Evolutionary conservation across 2,329 filamentous ascomycete genomes (phyloP).

Genomic region (Pestalotiopsis sp.): DNA sequence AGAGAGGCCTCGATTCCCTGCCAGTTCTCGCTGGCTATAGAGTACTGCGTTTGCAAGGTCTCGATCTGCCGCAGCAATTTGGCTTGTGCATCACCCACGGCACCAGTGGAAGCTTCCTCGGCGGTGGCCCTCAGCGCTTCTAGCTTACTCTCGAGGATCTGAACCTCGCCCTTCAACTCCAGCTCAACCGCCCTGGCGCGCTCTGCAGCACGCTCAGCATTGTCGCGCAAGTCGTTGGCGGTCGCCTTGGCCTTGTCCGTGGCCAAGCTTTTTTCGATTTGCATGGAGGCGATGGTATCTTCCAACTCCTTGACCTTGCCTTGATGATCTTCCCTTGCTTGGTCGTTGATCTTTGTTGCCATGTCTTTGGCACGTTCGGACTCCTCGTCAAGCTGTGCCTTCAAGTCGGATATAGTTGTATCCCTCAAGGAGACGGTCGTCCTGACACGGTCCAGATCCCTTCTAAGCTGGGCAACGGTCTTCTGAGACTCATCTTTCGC

Average conservation of each 20-base stretch:
- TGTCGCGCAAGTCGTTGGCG: constrained; percentile 72
- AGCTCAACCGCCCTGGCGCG: constrained; percentile 68
- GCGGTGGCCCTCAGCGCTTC: constrained; percentile 83
- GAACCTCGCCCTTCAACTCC: constrained; percentile 78
- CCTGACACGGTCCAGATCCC: constrained; percentile 59
- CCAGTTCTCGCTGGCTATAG: constrained; percentile 95
- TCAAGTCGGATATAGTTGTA: constrained; percentile 68
- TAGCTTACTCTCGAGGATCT: constrained; percentile 83
- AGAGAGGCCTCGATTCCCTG: constrained; percentile 91
- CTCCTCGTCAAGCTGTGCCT: constrained; percentile 69
- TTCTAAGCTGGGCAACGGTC: constrained; percentile 29
- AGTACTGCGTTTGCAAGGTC: constrained; percentile 92
- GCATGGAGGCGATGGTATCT: constrained; percentile 63
- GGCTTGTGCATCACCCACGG: constrained; percentile 79
- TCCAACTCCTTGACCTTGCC: constrained; percentile 54
- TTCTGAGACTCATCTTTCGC: constrained; percentile 43
- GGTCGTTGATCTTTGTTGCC: constrained; percentile 67
- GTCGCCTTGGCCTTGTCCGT: constrained; percentile 69
- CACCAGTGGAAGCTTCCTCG: constrained; percentile 86
- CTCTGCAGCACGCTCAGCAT: constrained; percentile 73
- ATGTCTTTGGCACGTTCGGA: constrained; percentile 68
- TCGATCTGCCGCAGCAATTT: constrained; percentile 94
- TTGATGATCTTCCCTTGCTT: constrained; percentile 69
- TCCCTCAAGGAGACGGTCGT: constrained; percentile 67
- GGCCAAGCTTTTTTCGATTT: constrained; percentile 76